A percentile compares a stretch with the other conserved stretches of the same genome.
Evolutionary conservation across 441 rosid species (phyloP).

Genomic region (Isatis lusitanica): DNA sequence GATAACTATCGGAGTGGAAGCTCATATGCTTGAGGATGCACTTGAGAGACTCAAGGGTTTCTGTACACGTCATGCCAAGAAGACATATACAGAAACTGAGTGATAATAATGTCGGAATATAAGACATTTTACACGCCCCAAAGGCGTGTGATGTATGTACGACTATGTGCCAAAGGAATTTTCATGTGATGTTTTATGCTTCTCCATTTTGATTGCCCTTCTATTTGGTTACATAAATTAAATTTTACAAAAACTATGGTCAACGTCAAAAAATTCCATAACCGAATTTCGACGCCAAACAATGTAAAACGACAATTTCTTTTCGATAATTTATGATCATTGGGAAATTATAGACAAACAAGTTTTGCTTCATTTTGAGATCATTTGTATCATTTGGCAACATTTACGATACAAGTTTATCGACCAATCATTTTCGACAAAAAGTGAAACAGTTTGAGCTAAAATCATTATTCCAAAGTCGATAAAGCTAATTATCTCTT

Average conservation of each 20-base stretch:
- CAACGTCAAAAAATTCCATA: too few relatives aligned
- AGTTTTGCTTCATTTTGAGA: too few relatives aligned
- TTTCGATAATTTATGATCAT: too few relatives aligned
- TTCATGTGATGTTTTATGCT: not conserved
- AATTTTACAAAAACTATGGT: too few relatives aligned
- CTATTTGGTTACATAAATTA: not conserved
- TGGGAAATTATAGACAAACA: too few relatives aligned
- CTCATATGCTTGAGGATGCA: constrained; percentile 55
- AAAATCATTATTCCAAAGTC: not conserved
- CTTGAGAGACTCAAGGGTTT: constrained; percentile 58
- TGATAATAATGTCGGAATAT: constrained; percentile 8
- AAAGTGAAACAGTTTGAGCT: too few relatives aligned
- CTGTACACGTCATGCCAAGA: constrained; percentile 61
- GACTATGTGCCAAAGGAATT: not conserved
- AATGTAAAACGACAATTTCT: too few relatives aligned
- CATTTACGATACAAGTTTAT: not conserved
- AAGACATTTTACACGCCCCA: not conserved
- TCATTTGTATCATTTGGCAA: not conserved
- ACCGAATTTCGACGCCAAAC: too few relatives aligned
- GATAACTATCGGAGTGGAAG: constrained; percentile 59
- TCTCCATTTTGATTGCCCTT: not conserved
- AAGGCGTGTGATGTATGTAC: not conserved
- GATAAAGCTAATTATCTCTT: not conserved
- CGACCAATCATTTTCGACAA: too few relatives aligned
- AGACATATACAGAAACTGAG: constrained; percentile 26